These are phyloP conservation scores for Colletotrichum orbiculare DNA, from an alignment of 2,329 filamentous ascomycete species.

Conservation along the genomic window DNA sequence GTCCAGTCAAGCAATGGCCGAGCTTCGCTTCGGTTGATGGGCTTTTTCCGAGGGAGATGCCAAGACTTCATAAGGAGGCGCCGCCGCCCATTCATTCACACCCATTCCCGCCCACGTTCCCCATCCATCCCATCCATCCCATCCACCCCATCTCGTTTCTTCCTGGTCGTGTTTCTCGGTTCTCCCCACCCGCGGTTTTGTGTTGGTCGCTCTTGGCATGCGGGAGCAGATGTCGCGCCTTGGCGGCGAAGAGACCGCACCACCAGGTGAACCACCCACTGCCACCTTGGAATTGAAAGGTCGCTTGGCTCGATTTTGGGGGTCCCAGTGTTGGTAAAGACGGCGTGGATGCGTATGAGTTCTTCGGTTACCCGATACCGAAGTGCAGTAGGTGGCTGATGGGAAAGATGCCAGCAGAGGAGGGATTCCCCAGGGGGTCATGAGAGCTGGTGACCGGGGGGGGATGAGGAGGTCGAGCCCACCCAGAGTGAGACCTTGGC, in stretches of 20 bases:
- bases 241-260: slow-evolving; percentile 3
- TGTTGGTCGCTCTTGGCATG: slow-evolving; percentile 6
- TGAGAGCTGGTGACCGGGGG: background rate
- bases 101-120: slow-evolving; percentile 1
- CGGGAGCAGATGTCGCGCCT: slow-evolving; percentile 6
- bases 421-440: background rate
- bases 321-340: background rate
- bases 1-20: background rate
- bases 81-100: slow-evolving; percentile 1
- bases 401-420: background rate
- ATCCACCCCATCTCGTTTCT: background rate
- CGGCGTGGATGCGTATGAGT: background rate
- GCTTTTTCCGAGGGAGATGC: slow-evolving; percentile 10
- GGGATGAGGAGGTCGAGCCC: background rate
- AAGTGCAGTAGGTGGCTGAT: slow-evolving; percentile 20
- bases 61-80: background rate
- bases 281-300: background rate
- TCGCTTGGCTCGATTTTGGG: background rate
- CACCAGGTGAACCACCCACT: background rate
- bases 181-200: slow-evolving; percentile 8
- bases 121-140: background rate
- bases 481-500: background rate
- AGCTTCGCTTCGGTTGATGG: background rate
- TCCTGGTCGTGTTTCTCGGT: background rate
- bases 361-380: slow-evolving; percentile 10